phyloP scores from a whole-genome alignment of 2,329 filamentous ascomycete species.

The Boeremia exigua region DNA sequence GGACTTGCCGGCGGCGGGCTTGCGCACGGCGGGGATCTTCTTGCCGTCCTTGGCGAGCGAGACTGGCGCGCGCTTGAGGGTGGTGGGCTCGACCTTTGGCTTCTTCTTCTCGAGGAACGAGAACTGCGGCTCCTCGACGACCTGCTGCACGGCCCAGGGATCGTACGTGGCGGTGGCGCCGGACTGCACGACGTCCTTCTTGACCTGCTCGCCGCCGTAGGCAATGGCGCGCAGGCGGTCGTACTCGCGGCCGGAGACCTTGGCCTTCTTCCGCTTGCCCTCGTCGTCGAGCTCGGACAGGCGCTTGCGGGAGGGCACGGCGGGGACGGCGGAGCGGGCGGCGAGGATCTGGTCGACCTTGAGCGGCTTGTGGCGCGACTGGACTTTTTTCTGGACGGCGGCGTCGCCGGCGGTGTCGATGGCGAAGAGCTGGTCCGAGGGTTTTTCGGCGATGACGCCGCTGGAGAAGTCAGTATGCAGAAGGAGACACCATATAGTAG shows the following conservation, averaged over 20 bases:
- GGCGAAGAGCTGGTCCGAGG: constrained; percentile 82
- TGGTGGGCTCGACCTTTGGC: constrained; percentile 73
- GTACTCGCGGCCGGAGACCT: constrained; percentile 85
- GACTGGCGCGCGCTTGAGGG: constrained; percentile 77
- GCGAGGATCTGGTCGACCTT: constrained; percentile 93
- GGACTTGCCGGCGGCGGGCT: constrained; percentile 81
- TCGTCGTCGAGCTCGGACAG: constrained; percentile 73
- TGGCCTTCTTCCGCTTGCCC: constrained; percentile 74
- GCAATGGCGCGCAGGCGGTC: constrained; percentile 78
- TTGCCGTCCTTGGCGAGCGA: constrained; percentile 86
- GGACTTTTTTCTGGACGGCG: constrained; percentile 67
- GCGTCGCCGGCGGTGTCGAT: constrained; percentile 78
- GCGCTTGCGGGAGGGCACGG: constrained; percentile 80
- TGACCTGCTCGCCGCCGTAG: constrained; percentile 66
- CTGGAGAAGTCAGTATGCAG: constrained; percentile 58
- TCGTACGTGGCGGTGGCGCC: constrained; percentile 71
- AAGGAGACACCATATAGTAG: too few relatives aligned
- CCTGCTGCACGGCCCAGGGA: constrained; percentile 70
- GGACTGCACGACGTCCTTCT: constrained; percentile 58
- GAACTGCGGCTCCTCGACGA: constrained; percentile 60
- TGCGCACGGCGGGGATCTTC: constrained; percentile 75
- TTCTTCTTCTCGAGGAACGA: constrained; percentile 72
- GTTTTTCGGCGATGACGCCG: constrained; percentile 83
- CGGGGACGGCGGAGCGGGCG: constrained; percentile 79
- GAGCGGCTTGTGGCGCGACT: constrained; percentile 76